Evolutionary conservation across 345 rosid genomes (phyloP).

Genomic region (Eucalyptus victrix): DNA sequence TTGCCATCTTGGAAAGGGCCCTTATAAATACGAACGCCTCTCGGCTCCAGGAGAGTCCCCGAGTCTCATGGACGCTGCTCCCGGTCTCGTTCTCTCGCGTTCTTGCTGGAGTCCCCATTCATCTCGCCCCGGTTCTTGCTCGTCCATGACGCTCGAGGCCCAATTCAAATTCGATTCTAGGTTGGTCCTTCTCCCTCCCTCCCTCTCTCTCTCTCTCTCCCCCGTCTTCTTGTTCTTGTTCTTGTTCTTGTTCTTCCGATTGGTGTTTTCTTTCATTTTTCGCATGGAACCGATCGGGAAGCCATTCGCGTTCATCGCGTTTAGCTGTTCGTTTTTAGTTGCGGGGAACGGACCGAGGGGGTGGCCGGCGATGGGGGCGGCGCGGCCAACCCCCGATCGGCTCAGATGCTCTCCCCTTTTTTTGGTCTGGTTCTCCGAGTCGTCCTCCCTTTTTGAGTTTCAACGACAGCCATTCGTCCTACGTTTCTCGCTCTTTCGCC

Average conservation of each 20-base stretch:
- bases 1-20: neutral
- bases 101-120: neutral
- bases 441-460: neutral
- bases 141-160: neutral
- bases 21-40: neutral
- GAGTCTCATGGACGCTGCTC: neutral
- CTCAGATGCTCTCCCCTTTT: neutral
- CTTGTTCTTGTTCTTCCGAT: neutral
- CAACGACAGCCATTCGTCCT: neutral
- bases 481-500: neutral
- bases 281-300: neutral
- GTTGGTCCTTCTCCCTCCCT: neutral
- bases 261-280: neutral
- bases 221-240: neutral
- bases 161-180: neutral
- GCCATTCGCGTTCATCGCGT: neutral
- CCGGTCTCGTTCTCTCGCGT: neutral
- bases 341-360: neutral
- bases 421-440: neutral
- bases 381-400: neutral
- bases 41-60: neutral
- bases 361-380: neutral
- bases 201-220: neutral
- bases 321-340: neutral
- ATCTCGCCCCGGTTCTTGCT: neutral